Percentiles rank a stretch among this genome's conserved stretches.
These are phyloP conservation scores for Plantago major DNA, from an alignment of 257 asterid genomes.

Conservation along the genomic window DNA sequence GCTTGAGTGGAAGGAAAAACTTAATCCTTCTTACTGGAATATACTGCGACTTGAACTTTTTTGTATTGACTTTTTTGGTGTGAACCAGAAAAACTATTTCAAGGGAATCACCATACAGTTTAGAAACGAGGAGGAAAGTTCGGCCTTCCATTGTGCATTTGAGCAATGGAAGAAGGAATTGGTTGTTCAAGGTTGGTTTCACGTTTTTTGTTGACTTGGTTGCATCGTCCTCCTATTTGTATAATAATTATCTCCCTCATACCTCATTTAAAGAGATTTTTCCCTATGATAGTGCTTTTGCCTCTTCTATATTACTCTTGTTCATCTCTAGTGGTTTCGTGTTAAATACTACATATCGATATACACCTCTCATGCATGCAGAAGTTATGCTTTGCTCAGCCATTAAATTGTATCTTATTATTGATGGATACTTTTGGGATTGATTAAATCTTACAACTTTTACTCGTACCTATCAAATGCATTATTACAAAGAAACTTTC, in stretches of 20 bases:
- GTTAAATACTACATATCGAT: constrained; percentile 4
- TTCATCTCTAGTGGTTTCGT: constrained; percentile 1
- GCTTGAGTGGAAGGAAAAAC: no score
- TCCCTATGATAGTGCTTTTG: neutral
- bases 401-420: neutral
- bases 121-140: constrained; percentile 85
- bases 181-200: constrained; percentile 71
- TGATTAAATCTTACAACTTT: neutral
- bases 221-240: constrained; percentile 5
- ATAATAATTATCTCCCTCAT: neutral
- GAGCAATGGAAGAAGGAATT: constrained; percentile 88
- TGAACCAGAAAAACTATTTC: constrained; percentile 82
- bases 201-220: constrained; percentile 20
- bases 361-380: neutral
- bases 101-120: constrained; percentile 85
- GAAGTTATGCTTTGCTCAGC: neutral
- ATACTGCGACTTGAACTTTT: constrained; percentile 3
- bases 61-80: constrained; percentile 34
- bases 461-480: neutral
- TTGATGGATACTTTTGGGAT: neutral
- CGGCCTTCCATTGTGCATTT: constrained; percentile 88
- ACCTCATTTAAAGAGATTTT: neutral
- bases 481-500: neutral
- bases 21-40: no score
- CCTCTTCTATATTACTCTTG: constrained; percentile 5